These are phyloP conservation scores for Daldinia loculata DNA, from an alignment of 495 filamentous ascomycete genomes.

Conservation along the genomic window DNA sequence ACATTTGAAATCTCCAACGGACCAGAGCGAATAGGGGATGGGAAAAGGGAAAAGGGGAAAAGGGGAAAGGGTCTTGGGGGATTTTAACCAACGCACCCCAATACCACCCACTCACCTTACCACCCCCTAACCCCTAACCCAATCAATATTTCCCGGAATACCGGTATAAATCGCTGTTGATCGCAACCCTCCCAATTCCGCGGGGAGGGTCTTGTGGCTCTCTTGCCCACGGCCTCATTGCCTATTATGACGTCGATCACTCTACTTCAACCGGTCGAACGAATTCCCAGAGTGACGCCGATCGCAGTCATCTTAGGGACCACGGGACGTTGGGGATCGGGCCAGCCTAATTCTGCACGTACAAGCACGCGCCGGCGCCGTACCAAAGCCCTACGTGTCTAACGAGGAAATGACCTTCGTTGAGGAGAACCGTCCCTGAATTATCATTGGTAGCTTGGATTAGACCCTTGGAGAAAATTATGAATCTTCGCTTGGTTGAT, in stretches of 20 bases:
- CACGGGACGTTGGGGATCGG: constrained; percentile 26
- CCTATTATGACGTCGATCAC: constrained; percentile 38
- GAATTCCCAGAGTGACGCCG: constrained; percentile 15
- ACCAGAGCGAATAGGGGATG: background rate
- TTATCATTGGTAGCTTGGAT: background rate
- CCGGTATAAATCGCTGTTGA: constrained; percentile 31
- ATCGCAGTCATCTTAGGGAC: constrained; percentile 15
- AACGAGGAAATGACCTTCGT: constrained; percentile 20
- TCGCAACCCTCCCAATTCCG: constrained; percentile 18
- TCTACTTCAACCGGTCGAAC: constrained; percentile 23
- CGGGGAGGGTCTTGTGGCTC: constrained; percentile 15
- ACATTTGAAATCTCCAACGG: background rate
- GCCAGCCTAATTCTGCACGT: constrained; percentile 15
- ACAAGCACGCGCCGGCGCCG: constrained; percentile 13
- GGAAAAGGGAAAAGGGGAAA: background rate
- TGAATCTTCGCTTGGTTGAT: constrained; percentile 35
- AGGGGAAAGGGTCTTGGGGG: background rate
- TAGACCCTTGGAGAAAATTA: constrained; percentile 12
- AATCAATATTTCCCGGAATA: constrained; percentile 30
- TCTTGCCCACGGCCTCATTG: constrained; percentile 2
- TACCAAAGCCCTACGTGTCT: constrained; percentile 11
- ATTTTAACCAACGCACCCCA: constrained; percentile 23
- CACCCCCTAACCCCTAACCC: constrained; percentile 13
- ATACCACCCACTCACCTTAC: constrained; percentile 3
- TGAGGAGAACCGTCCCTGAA: background rate